Conservation (phyloP, 208 protist species). For the Tetramitus jugosus region DNA sequence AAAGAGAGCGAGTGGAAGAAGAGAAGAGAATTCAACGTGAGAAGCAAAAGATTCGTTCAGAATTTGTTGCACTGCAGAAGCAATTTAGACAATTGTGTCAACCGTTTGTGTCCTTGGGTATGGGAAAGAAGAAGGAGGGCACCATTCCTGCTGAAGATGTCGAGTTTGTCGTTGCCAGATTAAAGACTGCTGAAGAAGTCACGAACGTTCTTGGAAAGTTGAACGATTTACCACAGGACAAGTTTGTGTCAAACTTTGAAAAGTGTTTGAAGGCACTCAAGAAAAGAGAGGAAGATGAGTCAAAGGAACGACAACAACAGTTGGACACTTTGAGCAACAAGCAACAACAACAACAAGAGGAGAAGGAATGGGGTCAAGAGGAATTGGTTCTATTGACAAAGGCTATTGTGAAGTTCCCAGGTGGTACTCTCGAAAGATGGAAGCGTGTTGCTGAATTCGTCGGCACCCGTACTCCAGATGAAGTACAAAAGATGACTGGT, state of each 20-base stretch:
- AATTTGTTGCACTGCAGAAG: not conserved
- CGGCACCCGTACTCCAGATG: conserved; percentile 17
- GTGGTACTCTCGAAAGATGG: conserved; percentile 79
- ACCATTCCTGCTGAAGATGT: conserved; percentile 27
- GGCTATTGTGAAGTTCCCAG: conserved; percentile 80
- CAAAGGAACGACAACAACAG: not conserved
- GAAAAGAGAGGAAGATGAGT: not conserved
- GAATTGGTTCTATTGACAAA: conserved; percentile 82
- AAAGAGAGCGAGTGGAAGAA: not conserved
- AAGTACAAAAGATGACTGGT: not conserved
- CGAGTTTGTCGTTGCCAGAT: conserved; percentile 27
- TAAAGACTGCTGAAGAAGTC: not conserved
- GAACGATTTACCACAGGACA: not conserved
- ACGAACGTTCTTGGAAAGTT: too few relatives aligned
- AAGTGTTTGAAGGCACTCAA: not conserved
- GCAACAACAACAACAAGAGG: conserved; percentile 13
- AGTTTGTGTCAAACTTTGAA: not conserved
- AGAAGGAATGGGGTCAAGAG: conserved; percentile 68
- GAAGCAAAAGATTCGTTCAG: not conserved
- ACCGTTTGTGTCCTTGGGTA: not conserved
- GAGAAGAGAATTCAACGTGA: not conserved
- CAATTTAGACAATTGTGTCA: conserved; percentile 4
- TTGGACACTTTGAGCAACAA: not conserved
- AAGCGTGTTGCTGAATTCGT: conserved; percentile 60
- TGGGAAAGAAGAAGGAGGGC: not conserved